Percentiles rank a stretch among this genome's conserved stretches.
These are phyloP conservation scores for Breynia disticha DNA, from an alignment of 441 rosid species.

Conservation along the genomic window DNA sequence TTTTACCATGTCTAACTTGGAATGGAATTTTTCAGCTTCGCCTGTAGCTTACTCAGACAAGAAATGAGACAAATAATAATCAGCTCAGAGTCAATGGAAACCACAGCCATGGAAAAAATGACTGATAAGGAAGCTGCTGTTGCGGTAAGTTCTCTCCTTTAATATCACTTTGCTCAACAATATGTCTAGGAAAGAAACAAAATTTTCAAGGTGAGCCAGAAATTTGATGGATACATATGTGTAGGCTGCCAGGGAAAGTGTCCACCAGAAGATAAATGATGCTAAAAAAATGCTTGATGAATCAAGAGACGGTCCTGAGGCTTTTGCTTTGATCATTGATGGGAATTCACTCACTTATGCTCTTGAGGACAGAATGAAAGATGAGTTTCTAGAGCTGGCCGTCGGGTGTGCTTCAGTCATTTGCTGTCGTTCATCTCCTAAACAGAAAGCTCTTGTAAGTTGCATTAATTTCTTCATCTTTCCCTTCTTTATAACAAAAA, in stretches of 20 bases:
- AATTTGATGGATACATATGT: not conserved
- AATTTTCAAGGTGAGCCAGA: no score
- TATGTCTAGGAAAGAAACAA: no score
- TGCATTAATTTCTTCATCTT: not conserved
- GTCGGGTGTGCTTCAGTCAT: slow-evolving; percentile 89
- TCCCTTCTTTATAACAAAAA: no score
- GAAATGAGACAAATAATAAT: slow-evolving; percentile 87
- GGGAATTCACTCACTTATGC: slow-evolving; percentile 84
- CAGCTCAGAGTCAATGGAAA: slow-evolving; percentile 64
- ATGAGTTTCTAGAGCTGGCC: slow-evolving; percentile 72
- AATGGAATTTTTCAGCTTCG: slow-evolving; percentile 51
- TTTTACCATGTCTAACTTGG: slow-evolving; percentile 17
- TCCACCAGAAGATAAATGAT: slow-evolving; percentile 41
- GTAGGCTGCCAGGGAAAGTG: slow-evolving; percentile 57
- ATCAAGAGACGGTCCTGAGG: slow-evolving; percentile 47
- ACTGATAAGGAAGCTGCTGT: slow-evolving; percentile 54
- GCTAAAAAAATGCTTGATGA: slow-evolving; percentile 41
- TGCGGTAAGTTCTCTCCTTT: slow-evolving; percentile 29
- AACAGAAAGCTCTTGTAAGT: slow-evolving; percentile 93
- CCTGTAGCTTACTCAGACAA: slow-evolving; percentile 92
- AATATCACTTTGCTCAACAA: not conserved
- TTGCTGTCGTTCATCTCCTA: slow-evolving; percentile 97
- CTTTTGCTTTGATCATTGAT: slow-evolving; percentile 80
- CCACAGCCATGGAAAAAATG: slow-evolving; percentile 50
- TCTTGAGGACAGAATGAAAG: slow-evolving; percentile 58